Conservation (phyloP, 805 yeast genomes). For the Metschnikowia sp. region DNA sequence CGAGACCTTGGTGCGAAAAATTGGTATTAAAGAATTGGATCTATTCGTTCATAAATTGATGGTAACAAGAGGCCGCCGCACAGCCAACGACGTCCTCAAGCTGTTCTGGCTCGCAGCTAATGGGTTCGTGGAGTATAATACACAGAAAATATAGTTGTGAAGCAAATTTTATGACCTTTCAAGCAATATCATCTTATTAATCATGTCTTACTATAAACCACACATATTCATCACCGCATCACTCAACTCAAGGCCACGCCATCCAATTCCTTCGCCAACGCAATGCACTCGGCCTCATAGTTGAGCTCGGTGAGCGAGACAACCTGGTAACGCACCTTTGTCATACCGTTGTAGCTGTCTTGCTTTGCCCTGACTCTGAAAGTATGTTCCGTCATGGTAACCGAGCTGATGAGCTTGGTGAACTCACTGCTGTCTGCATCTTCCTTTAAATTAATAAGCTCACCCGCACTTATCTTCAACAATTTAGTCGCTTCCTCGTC, state of each 20-base stretch:
- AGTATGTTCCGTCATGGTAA: constrained; percentile 63
- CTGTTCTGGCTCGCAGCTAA: constrained; percentile 65
- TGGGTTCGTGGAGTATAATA: constrained; percentile 45
- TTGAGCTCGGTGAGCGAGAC: constrained; percentile 52
- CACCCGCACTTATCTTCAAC: constrained; percentile 65
- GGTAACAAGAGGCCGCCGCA: constrained; percentile 64
- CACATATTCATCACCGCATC: neutral
- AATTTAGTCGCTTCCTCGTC: constrained; percentile 77
- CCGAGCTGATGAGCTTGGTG: constrained; percentile 41
- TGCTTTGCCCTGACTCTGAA: constrained; percentile 80
- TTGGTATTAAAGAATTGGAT: constrained; percentile 32
- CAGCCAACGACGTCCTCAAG: constrained; percentile 54
- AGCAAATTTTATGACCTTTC: too few species aligned
- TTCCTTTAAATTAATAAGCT: constrained; percentile 43
- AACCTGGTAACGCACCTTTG: constrained; percentile 72
- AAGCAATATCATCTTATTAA: neutral
- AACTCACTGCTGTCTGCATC: constrained; percentile 43
- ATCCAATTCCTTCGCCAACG: constrained; percentile 44
- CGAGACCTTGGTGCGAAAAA: constrained; percentile 5
- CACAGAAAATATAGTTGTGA: neutral
- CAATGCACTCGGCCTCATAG: constrained; percentile 58
- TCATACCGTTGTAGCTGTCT: constrained; percentile 78
- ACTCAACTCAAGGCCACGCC: constrained; percentile 4
- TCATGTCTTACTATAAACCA: neutral
- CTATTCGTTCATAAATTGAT: constrained; percentile 52